Conservation (phyloP, 2,329 filamentous ascomycete species). For the Trichophyton simii region DNA sequence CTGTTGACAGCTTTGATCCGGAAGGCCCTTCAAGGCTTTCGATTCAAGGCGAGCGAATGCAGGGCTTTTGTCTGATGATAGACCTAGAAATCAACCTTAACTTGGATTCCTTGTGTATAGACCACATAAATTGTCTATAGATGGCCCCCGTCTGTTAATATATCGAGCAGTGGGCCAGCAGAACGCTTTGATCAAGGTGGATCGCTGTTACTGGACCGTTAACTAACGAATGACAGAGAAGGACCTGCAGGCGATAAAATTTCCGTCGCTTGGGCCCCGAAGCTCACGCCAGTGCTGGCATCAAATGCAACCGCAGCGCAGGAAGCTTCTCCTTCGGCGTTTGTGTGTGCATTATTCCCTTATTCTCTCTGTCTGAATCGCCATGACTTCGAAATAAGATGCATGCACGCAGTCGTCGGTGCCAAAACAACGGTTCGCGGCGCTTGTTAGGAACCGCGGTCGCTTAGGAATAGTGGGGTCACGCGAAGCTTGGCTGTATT, state of each 20-base stretch:
- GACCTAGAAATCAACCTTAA: no score
- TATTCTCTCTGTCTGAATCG: background rate
- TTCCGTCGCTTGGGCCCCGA: no score
- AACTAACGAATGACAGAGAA: background rate
- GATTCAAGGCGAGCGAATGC: no score
- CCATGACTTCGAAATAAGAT: no score
- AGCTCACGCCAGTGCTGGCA: no score
- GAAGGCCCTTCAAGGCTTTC: background rate
- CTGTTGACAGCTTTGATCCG: background rate
- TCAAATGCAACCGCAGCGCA: no score
- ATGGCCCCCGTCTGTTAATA: background rate
- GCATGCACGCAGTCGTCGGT: background rate
- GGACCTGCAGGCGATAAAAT: background rate
- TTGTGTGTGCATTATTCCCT: background rate
- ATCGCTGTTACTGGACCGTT: background rate
- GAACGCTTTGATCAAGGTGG: conserved; percentile 1
- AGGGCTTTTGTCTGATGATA: no score
- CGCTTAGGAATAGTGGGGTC: background rate
- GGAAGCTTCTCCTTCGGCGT: no score
- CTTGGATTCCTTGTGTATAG: background rate
- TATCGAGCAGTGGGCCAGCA: background rate
- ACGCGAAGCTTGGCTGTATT: background rate
- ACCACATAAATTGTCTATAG: background rate
- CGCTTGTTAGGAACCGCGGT: background rate
- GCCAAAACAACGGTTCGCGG: background rate